A percentile compares a stretch with the other conserved stretches of the same genome.
phyloP scores from a whole-genome alignment of 1,284 basidiomycete species.

The Tylopilus orsonianus region DNA sequence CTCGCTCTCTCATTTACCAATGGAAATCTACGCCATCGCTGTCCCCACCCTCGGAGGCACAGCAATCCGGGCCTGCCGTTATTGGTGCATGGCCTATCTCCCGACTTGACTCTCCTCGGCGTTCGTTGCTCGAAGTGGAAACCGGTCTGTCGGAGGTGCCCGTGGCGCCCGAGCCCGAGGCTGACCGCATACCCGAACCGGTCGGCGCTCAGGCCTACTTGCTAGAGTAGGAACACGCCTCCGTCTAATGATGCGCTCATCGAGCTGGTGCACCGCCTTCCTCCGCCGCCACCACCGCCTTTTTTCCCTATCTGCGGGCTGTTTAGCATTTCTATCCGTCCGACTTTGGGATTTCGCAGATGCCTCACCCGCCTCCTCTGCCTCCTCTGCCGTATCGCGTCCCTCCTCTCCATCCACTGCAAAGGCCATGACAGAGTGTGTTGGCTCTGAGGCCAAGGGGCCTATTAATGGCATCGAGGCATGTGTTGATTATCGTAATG shows the following conservation, averaged over 20 bases:
- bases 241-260: slow-evolving; percentile 13
- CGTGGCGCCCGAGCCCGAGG: slow-evolving; percentile 2
- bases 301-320: slow-evolving; percentile 18
- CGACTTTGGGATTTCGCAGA: slow-evolving; percentile 23
- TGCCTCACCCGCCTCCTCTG: neutral
- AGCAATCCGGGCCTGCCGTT: slow-evolving; percentile 28
- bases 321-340: slow-evolving; percentile 26
- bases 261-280: slow-evolving; percentile 24
- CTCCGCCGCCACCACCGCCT: slow-evolving; percentile 13
- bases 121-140: slow-evolving; percentile 16
- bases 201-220: neutral
- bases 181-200: slow-evolving; percentile 1
- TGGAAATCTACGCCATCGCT: slow-evolving; percentile 45
- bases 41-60: slow-evolving; percentile 18
- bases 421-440: slow-evolving; percentile 21
- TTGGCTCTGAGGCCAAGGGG: slow-evolving; percentile 26
- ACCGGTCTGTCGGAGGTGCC: slow-evolving; percentile 10
- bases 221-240: slow-evolving; percentile 3
- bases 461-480: slow-evolving; percentile 27
- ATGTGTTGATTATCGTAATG: neutral
- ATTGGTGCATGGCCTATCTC: slow-evolving; percentile 38
- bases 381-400: slow-evolving; percentile 14
- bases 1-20: slow-evolving; percentile 44
- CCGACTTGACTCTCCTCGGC: slow-evolving; percentile 26
- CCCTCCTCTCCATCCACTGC: slow-evolving; percentile 15